Evolutionary conservation across 805 yeast species (phyloP), one percentile per base, ranked within the genome.

Genomic region (Barnettozyma sp.): DNA sequence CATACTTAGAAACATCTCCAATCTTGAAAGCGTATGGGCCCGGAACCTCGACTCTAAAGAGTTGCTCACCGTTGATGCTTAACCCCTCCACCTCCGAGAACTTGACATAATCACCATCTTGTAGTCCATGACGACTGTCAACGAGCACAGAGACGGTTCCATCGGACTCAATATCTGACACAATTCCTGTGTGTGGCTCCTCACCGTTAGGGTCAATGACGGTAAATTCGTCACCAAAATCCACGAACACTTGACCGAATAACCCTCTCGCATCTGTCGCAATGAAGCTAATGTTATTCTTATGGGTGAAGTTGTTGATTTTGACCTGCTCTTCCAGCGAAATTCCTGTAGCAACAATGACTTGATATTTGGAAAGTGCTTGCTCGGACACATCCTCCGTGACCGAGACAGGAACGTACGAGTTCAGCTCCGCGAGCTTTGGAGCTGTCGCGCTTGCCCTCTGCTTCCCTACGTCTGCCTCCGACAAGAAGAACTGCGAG

Each of bases 1-100:
- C 95, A 39, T 74, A 66, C 37, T 75, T 70, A 16, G 63, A 51
- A 1, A 70, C 67, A 37, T 60, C 61, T 12, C 71, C 76, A 40
- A 90, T 75, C 54, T 75, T 78, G 68, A 83, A 92, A 3, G 97
- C 94, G 55, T 74, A 87, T n/a, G 98, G 98, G 12, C 97, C 98
- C 41, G 82, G 68, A 2, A 87, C 97, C 54, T 78, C 81, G 35
- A 92, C 74, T 55, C 82, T 81, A 55, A 68, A 76, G 12, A 86
- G 71, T 38, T 71, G 62, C 5, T 90, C 94, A 47, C 78, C 78
- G 56, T 88, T 84, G 43, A 86, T 64, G 43, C 72, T 77, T 54
- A 86, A 67, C 26, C 97, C 97, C 53, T 78, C 73, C 24, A 88
- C 80, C 60, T 88, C 97, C 11, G 82, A 55, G 52, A 92, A 87